Conservation (phyloP, 2,329 filamentous ascomycete genomes). For the Pseudocercospora fuligena region DNA sequence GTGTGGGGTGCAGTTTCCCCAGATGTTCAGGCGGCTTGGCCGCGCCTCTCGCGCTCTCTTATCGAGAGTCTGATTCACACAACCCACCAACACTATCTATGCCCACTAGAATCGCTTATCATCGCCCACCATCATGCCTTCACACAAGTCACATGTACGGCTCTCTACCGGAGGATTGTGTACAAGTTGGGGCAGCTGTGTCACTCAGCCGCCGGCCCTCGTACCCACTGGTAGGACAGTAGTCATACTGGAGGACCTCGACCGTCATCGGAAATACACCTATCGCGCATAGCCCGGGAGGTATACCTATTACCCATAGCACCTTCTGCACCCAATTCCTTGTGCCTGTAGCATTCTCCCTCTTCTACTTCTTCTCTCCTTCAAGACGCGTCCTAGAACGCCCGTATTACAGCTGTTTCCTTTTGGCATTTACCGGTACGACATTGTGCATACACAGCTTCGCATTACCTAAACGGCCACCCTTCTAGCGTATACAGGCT, state of each 20-base stretch:
- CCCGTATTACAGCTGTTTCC: neutral
- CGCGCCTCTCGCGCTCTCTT: neutral
- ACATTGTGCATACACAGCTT: constrained; percentile 4
- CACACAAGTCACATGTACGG: neutral
- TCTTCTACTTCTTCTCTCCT: neutral
- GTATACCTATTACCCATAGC: neutral
- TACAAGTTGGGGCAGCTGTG: neutral
- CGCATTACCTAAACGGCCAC: neutral
- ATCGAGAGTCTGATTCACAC: neutral
- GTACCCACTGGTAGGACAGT: neutral
- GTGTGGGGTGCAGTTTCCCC: neutral
- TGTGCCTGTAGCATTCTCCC: neutral
- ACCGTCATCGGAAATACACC: neutral
- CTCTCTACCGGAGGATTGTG: neutral
- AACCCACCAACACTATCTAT: neutral
- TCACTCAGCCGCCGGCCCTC: neutral
- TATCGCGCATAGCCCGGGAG: neutral
- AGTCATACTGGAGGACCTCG: neutral
- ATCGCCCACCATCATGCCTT: constrained; percentile 2
- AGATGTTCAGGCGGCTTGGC: neutral
- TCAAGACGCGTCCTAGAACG: neutral
- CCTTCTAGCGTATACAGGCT: neutral
- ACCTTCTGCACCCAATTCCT: neutral
- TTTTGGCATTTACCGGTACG: neutral
- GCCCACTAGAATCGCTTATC: neutral